Conservation (phyloP, 148 eudicot genomes). For the Amaranthus palmeri region DNA sequence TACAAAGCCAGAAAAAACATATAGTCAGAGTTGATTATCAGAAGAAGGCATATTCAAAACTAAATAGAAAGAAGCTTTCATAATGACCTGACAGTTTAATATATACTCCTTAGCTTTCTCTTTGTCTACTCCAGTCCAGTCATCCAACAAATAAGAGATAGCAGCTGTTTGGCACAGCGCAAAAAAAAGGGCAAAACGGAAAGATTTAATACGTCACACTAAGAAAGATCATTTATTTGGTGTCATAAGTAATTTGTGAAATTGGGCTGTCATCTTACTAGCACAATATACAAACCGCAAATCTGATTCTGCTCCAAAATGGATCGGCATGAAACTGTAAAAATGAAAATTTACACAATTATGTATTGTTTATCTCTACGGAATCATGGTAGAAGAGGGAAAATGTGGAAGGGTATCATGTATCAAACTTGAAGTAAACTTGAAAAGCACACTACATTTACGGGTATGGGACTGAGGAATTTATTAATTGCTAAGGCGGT, state of each 20-base stretch:
- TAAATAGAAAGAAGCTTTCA: slow-evolving; percentile 7
- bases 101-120: slow-evolving; percentile 81
- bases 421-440: neutral
- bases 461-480: too few relatives aligned
- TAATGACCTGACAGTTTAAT: slow-evolving; percentile 68
- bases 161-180: slow-evolving; percentile 51
- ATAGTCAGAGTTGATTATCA: neutral
- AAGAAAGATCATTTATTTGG: neutral
- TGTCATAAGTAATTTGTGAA: neutral
- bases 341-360: slow-evolving; percentile 1
- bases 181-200: neutral
- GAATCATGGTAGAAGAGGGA: neutral
- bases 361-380: neutral
- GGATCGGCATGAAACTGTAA: slow-evolving; percentile 82
- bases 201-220: neutral
- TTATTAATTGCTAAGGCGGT: too few relatives aligned
- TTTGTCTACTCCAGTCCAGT: slow-evolving; percentile 86
- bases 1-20: slow-evolving; percentile 8
- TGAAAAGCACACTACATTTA: too few relatives aligned
- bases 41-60: neutral
- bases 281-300: slow-evolving; percentile 91
- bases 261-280: slow-evolving; percentile 37
- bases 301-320: slow-evolving; percentile 86
- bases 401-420: neutral
- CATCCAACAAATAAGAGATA: slow-evolving; percentile 67